These are phyloP conservation scores for Xylariaceae sp. DNA, from an alignment of 2,329 filamentous ascomycete genomes.

Conservation along the genomic window DNA sequence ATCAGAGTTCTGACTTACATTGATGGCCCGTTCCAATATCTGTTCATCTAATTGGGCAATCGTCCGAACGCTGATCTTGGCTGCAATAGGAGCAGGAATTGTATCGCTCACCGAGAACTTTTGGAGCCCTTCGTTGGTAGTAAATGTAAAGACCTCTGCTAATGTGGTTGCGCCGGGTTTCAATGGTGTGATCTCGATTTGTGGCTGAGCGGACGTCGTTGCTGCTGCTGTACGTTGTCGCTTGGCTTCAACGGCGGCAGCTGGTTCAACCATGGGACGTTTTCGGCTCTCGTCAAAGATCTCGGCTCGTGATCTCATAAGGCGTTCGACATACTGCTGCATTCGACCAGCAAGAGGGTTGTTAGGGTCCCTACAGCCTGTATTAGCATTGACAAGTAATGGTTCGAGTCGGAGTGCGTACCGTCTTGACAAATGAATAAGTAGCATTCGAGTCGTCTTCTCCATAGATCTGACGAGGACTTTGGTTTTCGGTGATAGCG, in stretches of 20 bases:
- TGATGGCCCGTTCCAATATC: constrained; percentile 69
- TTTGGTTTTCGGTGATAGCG: constrained; percentile 74
- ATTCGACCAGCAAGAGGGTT: constrained; percentile 74
- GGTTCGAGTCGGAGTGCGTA: constrained; percentile 36
- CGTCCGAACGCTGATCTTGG: constrained; percentile 78
- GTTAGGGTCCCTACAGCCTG: constrained; percentile 65
- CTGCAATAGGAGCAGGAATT: constrained; percentile 71
- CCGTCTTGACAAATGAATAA: constrained; percentile 81
- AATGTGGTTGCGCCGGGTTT: constrained; percentile 73
- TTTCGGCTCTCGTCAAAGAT: constrained; percentile 82
- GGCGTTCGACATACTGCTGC: constrained; percentile 80
- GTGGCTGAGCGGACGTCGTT: constrained; percentile 42
- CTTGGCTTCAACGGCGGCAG: constrained; percentile 76
- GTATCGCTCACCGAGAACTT: constrained; percentile 75
- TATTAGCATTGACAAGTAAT: constrained; percentile 23
- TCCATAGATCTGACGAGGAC: constrained; percentile 92
- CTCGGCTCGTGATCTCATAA: constrained; percentile 75
- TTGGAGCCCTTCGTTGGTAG: constrained; percentile 68
- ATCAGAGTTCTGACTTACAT: constrained; percentile 47
- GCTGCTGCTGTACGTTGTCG: constrained; percentile 70
- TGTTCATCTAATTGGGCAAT: constrained; percentile 68
- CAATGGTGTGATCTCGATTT: constrained; percentile 64
- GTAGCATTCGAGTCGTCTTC: constrained; percentile 80
- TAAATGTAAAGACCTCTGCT: constrained; percentile 84
- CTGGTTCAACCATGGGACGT: constrained; percentile 68